These are phyloP conservation scores for Rutidosis leptorrhynchoides DNA, from an alignment of 129 eudicot genomes.

Conservation along the genomic window DNA sequence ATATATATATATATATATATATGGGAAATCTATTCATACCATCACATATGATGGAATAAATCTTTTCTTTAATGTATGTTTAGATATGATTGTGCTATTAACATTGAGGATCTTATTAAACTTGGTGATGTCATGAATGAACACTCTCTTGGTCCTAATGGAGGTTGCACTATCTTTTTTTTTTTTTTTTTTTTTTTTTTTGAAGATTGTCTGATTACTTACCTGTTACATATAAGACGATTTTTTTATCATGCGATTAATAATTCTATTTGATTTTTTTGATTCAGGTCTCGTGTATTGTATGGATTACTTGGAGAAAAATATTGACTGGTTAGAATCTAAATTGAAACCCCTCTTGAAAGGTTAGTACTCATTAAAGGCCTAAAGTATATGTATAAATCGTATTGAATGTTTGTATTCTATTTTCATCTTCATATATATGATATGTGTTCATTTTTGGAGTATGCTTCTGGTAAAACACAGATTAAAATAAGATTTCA, in stretches of 20 bases:
- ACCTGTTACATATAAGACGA: constrained; percentile 2
- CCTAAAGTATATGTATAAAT: neutral
- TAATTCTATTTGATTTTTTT: neutral
- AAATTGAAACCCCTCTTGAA: constrained; percentile 76
- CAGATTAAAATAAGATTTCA: no score
- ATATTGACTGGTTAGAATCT: constrained; percentile 87
- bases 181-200: no score
- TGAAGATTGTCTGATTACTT: neutral
- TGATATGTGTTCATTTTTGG: no score
- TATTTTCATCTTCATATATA: no score
- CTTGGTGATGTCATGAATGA: constrained; percentile 89
- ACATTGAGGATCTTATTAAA: constrained; percentile 65
- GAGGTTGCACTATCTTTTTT: constrained; percentile 80
- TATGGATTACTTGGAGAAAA: constrained; percentile 97
- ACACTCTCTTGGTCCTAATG: constrained; percentile 97
- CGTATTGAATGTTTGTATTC: no score
- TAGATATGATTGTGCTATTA: constrained; percentile 65
- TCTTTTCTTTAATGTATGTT: constrained; percentile 31
- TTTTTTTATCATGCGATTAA: neutral
- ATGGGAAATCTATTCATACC: constrained; percentile 12
- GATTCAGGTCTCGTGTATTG: constrained; percentile 76
- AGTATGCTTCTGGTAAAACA: no score
- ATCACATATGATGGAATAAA: neutral
- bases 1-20: no score
- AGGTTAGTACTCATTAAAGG: constrained; percentile 49